Evolutionary conservation across 192 early-diverging fungal genomes (phyloP).

Genomic region (Cetraspora pellucida): DNA sequence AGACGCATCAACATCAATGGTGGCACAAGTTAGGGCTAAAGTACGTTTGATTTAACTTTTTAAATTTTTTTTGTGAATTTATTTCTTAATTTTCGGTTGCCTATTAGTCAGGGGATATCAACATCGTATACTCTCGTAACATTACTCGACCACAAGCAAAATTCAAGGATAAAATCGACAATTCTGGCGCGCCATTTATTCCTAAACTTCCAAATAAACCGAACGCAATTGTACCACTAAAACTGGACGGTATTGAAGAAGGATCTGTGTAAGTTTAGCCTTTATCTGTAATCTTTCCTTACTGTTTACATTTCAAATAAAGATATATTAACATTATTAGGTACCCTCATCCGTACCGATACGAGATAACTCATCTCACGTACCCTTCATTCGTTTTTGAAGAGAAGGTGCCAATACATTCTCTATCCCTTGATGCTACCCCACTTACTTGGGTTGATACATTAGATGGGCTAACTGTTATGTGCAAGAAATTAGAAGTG

Average conservation of each 20-base stretch:
- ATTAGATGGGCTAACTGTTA: constrained; percentile 58
- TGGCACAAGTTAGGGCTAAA: constrained; percentile 44
- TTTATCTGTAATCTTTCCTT: neutral
- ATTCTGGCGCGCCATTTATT: constrained; percentile 76
- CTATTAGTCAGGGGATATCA: constrained; percentile 11
- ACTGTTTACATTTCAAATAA: neutral
- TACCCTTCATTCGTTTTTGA: constrained; percentile 74
- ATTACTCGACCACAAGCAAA: constrained; percentile 84
- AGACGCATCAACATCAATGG: constrained; percentile 50
- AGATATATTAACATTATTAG: neutral
- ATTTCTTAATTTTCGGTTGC: neutral
- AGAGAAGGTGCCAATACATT: constrained; percentile 53
- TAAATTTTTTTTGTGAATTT: neutral
- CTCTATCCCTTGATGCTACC: constrained; percentile 65
- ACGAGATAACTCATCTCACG: constrained; percentile 83
- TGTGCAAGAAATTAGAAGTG: constrained; percentile 66
- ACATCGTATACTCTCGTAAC: constrained; percentile 68
- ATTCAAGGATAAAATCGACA: constrained; percentile 89
- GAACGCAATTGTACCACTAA: constrained; percentile 78
- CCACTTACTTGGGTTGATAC: constrained; percentile 85
- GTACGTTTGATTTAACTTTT: neutral
- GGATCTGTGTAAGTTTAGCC: neutral
- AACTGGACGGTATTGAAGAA: constrained; percentile 33
- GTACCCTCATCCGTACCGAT: constrained; percentile 86
- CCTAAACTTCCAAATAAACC: constrained; percentile 82